Evolutionary conservation across 2,329 filamentous ascomycete species (phyloP).

Genomic region (Penicillium thymicola): DNA sequence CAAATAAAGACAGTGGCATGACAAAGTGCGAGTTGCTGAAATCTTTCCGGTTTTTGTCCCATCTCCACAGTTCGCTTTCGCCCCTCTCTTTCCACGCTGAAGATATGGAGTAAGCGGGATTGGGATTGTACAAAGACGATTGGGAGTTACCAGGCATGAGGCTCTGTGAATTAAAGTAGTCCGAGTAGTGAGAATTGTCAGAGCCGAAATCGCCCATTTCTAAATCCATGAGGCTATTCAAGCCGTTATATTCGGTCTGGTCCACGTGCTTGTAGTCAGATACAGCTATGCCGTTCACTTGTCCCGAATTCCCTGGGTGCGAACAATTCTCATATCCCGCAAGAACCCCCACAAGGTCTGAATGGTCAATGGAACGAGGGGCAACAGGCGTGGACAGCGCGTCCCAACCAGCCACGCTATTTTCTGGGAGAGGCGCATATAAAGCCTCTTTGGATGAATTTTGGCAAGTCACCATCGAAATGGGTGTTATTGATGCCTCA

Average conservation of each 20-base stretch:
- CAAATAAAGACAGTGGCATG: not conserved
- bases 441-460: not conserved
- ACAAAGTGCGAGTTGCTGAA: not conserved
- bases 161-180: not conserved
- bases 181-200: not conserved
- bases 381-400: not conserved
- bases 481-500: not conserved
- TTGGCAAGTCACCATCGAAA: not conserved
- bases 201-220: not conserved
- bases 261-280: not conserved
- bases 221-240: not conserved
- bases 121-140: not conserved
- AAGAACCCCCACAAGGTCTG: not conserved
- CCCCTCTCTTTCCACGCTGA: not conserved
- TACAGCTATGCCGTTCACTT: not conserved
- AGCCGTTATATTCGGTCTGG: not conserved
- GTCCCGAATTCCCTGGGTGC: not conserved
- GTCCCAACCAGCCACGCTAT: not conserved
- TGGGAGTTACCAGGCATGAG: not conserved
- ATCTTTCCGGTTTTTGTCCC: not conserved
- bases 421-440: not conserved
- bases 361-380: not conserved
- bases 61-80: not conserved
- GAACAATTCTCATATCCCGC: not conserved
- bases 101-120: not conserved